phyloP scores from a whole-genome alignment of 306 rosid species.

The Casuarina glauca region DNA sequence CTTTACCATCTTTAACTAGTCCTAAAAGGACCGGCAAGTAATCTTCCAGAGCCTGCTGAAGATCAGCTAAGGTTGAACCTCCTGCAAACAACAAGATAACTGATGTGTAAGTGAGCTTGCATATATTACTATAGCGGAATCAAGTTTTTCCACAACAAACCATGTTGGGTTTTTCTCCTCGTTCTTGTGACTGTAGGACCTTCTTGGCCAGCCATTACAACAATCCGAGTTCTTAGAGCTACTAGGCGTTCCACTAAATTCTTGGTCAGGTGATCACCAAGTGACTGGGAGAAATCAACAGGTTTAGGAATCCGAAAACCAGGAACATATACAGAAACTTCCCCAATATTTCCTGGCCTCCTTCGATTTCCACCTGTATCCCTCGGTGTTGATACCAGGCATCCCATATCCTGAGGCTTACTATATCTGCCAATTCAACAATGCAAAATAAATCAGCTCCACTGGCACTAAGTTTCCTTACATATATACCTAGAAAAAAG shows the following conservation, averaged over 20 bases:
- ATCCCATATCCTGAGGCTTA: constrained; percentile 68
- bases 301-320: constrained; percentile 93
- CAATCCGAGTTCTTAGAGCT: constrained; percentile 87
- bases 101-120: constrained; percentile 26
- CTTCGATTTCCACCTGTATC: constrained; percentile 82
- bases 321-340: constrained; percentile 90
- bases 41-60: constrained; percentile 87
- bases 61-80: constrained; percentile 87
- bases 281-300: constrained; percentile 74
- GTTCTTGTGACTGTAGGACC: constrained; percentile 94
- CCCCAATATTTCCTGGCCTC: constrained; percentile 92
- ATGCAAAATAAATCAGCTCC: constrained; percentile 36
- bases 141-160: constrained; percentile 43
- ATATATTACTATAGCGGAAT: constrained; percentile 17
- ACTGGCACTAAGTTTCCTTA: constrained; percentile 19
- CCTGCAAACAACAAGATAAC: constrained; percentile 55
- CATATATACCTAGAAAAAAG: not conserved
- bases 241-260: constrained; percentile 76
- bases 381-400: constrained; percentile 69
- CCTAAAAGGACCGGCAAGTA: constrained; percentile 94
- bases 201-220: constrained; percentile 95
- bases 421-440: constrained; percentile 41
- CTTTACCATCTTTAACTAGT: constrained; percentile 87
- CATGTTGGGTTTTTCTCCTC: constrained; percentile 87
- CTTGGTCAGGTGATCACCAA: constrained; percentile 78